A percentile compares a stretch with the other conserved stretches of the same genome.
Conservation (phyloP, 2,329 filamentous ascomycete genomes). For the Escovopsis weberi region DNA sequence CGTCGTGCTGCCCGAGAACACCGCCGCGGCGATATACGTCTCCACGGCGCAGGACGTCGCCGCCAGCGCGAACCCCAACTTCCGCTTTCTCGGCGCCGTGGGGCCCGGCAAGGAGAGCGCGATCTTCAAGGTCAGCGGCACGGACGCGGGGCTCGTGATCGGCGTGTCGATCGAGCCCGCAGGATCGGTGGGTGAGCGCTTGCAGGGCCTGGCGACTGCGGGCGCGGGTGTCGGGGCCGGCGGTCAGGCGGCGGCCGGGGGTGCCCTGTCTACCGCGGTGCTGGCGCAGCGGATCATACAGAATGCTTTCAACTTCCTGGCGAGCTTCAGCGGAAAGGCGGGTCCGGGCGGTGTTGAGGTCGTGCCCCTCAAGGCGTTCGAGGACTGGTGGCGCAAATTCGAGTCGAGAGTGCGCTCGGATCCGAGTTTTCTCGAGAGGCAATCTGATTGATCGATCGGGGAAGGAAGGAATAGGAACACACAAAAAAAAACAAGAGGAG, state of each 20-base stretch:
- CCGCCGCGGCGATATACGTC: constrained; percentile 82
- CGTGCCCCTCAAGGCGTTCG: constrained; percentile 85
- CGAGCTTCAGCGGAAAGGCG: constrained; percentile 61
- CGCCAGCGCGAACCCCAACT: constrained; percentile 35
- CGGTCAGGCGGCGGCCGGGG: not conserved
- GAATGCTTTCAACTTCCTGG: constrained; percentile 93
- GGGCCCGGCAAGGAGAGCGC: constrained; percentile 83
- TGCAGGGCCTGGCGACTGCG: constrained; percentile 39
- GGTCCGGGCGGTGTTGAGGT: constrained; percentile 58
- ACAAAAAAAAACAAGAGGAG: not conserved
- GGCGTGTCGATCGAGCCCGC: constrained; percentile 73
- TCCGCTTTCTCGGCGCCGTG: constrained; percentile 78
- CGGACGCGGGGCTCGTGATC: constrained; percentile 44
- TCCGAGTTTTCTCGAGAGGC: constrained; percentile 73
- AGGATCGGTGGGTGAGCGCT: constrained; percentile 52
- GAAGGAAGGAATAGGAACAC: not conserved
- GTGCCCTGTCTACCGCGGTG: constrained; percentile 50
- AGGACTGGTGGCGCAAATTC: constrained; percentile 98
- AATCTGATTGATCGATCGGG: constrained; percentile 11
- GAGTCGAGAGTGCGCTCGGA: constrained; percentile 74
- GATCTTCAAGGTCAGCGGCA: constrained; percentile 58
- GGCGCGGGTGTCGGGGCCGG: too few species aligned
- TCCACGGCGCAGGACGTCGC: constrained; percentile 35
- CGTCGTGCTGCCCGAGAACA: constrained; percentile 53
- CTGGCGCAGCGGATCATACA: constrained; percentile 89